These are phyloP conservation scores for Zymoseptoria tritici DNA, from an alignment of 2,329 filamentous ascomycete species.

Conservation along the genomic window DNA sequence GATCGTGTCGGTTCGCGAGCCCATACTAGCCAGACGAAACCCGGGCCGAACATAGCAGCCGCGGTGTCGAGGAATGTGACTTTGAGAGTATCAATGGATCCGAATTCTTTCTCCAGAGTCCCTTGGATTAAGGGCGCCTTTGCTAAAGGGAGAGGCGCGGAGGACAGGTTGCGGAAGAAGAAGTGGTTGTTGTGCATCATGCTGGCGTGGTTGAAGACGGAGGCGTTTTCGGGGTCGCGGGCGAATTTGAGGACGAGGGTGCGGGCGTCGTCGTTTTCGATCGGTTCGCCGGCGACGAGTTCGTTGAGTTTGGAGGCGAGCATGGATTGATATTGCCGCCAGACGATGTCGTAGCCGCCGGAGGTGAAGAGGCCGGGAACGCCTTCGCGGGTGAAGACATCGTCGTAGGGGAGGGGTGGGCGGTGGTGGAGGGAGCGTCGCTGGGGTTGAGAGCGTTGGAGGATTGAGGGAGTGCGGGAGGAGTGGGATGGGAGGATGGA, in stretches of 20 bases:
- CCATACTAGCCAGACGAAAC: constrained; percentile 87
- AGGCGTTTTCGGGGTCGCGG: constrained; percentile 67
- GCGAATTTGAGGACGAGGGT: constrained; percentile 67
- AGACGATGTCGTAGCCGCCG: constrained; percentile 66
- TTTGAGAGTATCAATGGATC: constrained; percentile 73
- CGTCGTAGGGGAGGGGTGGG: constrained; percentile 42
- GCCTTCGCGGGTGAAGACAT: constrained; percentile 42
- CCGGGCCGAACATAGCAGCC: constrained; percentile 87
- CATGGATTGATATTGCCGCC: constrained; percentile 71
- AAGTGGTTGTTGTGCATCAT: constrained; percentile 91
- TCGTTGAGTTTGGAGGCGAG: constrained; percentile 70
- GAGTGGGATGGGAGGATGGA: constrained; percentile 14
- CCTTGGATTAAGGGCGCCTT: constrained; percentile 52
- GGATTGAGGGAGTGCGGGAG: constrained; percentile 7
- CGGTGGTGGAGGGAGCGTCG: constrained; percentile 35
- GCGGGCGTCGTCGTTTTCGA: constrained; percentile 55
- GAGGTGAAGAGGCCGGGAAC: constrained; percentile 65
- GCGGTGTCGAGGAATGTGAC: constrained; percentile 74
- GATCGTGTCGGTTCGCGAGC: constrained; percentile 26
- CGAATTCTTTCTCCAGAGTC: constrained; percentile 64
- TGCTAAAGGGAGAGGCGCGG: constrained; percentile 30
- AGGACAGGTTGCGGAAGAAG: constrained; percentile 55
- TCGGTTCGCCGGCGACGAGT: constrained; percentile 61
- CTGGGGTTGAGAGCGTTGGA: constrained; percentile 12
- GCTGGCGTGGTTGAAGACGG: constrained; percentile 90